Evolutionary conservation across 345 rosid genomes (phyloP), one percentile per base, ranked within the genome.

Genomic region (Acer yangbiense): DNA sequence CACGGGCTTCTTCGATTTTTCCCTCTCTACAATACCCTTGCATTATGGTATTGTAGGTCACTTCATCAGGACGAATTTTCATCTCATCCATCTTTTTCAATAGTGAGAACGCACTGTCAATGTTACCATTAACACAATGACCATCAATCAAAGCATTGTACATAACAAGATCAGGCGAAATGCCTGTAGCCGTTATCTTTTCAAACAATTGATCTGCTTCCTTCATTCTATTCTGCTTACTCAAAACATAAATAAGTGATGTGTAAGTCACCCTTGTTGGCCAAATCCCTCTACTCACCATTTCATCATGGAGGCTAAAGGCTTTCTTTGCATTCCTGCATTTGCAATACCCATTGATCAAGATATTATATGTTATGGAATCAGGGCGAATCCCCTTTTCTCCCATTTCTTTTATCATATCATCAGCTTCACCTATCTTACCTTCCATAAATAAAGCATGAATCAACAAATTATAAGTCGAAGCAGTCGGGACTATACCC

Each of bases 11-110:
- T 81, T 94, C 92, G 1, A 96, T 92, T 76, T 87, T 96, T 1
- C 97, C 98, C 82, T 88, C 88, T 83, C 82, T 86, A 82, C 97
- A 96, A 18, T 61, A 91, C 39, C 99, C 99, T 52, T 87, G 87
- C 98, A 96, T 94, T 68, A 96, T 82, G 65, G 97, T 90, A 82
- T 96, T 96, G 80, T 85, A 94, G 2, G 99, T 96, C 81, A 92
- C 94, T 52, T 96, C 99, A 82, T 96, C 97, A 5, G 97, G 97
- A 77, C 65, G 7, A n/a, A 94, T 82, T 66, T 80, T 90, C 86
- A 84, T 84, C 76, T 65, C 71, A 17, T 96, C 93, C 97, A 96
- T 91, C 87, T 91, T 90, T 69, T 86, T 86, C 82, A 96, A 80
- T 32, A 96, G 73, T 1, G 74, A 76, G 78, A 90, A 92, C 6